Evolutionary conservation across 2,329 filamentous ascomycete genomes (phyloP).

Genomic region (Leptographium galeiforme): DNA sequence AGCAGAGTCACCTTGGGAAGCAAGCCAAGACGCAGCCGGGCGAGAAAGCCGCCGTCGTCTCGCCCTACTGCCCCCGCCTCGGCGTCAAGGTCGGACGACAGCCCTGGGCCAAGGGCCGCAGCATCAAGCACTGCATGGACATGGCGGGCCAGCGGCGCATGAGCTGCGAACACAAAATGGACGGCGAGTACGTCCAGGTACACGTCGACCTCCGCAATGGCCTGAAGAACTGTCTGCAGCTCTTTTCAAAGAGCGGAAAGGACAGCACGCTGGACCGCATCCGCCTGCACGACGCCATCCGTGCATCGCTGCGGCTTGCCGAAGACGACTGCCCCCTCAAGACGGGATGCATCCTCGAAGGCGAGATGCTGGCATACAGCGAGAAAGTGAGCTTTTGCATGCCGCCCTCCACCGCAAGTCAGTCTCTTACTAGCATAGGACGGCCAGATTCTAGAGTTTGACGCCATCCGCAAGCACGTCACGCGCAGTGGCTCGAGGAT

Average conservation of each 20-base stretch:
- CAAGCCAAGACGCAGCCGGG: no score
- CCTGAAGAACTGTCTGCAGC: constrained; percentile 44
- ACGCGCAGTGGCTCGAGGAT: constrained; percentile 48
- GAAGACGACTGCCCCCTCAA: constrained; percentile 43
- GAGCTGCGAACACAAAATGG: constrained; percentile 71
- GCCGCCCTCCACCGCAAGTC: no score
- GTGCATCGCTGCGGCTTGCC: constrained; percentile 50
- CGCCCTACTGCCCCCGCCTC: constrained; percentile 26
- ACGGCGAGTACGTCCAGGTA: constrained; percentile 83
- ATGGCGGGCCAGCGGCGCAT: constrained; percentile 44
- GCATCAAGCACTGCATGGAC: constrained; percentile 60
- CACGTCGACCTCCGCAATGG: constrained; percentile 56
- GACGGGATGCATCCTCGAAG: constrained; percentile 63
- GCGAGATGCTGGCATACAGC: constrained; percentile 69
- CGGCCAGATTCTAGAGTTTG: constrained; percentile 56
- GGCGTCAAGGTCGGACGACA: constrained; percentile 54
- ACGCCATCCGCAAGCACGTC: constrained; percentile 72
- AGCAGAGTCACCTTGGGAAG: no score
- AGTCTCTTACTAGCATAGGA: constrained; percentile 22
- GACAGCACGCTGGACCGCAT: constrained; percentile 65
- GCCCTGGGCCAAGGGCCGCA: constrained; percentile 50
- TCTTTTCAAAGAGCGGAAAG: constrained; percentile 88
- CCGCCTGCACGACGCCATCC: constrained; percentile 47
- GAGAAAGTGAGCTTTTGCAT: constrained; percentile 29
- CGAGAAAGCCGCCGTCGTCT: no score